Evolutionary conservation across 2,329 filamentous ascomycete species (phyloP).

Genomic region (Aspergillus udagawae): DNA sequence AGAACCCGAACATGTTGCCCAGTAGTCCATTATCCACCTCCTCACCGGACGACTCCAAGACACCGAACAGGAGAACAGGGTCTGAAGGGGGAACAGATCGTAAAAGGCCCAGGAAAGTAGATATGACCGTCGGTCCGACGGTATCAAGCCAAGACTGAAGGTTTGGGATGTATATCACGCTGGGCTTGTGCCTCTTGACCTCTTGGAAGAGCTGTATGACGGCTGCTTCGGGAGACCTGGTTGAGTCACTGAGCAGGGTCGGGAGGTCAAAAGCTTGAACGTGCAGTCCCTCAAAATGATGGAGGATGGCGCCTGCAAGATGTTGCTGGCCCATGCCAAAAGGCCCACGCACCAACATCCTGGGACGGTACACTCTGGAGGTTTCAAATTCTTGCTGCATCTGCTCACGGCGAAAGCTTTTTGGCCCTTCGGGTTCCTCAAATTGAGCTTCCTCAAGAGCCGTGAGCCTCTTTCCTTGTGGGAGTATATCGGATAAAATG

Average conservation of each 20-base stretch:
- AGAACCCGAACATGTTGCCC: slow-evolving; percentile 79
- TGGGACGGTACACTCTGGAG: slow-evolving; percentile 80
- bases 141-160: slow-evolving; percentile 83
- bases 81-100: slow-evolving; percentile 84
- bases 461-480: slow-evolving; percentile 79
- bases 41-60: slow-evolving; percentile 66
- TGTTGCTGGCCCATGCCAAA: slow-evolving; percentile 94
- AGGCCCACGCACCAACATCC: slow-evolving; percentile 76
- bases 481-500: slow-evolving; percentile 71
- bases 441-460: slow-evolving; percentile 92
- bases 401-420: slow-evolving; percentile 80
- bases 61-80: slow-evolving; percentile 81
- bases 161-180: slow-evolving; percentile 89
- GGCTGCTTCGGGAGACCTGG: slow-evolving; percentile 77
- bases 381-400: slow-evolving; percentile 77
- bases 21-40: slow-evolving; percentile 62
- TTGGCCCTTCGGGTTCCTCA: slow-evolving; percentile 76
- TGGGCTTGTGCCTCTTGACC: slow-evolving; percentile 89
- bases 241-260: slow-evolving; percentile 76
- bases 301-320: slow-evolving; percentile 75
- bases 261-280: slow-evolving; percentile 92
- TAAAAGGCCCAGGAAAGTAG: slow-evolving; percentile 78
- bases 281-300: slow-evolving; percentile 89
- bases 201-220: slow-evolving; percentile 89
- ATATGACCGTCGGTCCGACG: slow-evolving; percentile 60